Evolutionary conservation across 2,329 filamentous ascomycete species (phyloP), one percentile per base, ranked within the genome.

Genomic region (Podosphaera aphanis): DNA sequence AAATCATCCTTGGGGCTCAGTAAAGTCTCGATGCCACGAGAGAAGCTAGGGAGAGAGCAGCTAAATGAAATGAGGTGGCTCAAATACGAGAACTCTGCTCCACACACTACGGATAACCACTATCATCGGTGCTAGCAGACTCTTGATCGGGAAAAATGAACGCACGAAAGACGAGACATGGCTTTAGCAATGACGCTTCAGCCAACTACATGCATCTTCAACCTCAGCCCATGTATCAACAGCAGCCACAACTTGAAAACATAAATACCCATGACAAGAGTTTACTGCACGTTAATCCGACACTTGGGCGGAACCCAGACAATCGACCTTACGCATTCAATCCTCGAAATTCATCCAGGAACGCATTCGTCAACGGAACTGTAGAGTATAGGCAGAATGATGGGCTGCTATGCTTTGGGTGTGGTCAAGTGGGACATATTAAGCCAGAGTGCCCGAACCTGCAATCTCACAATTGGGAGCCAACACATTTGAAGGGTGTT

Each of bases 361-460:
- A 44, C 36, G 27, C 27, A 20, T 44, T 44, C 20, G 16, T 35
- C 36, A 44, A 44, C 36, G 40, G 40, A 27, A 13, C 40, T 42
- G n/a, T 19, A 21, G 21, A 20, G 10, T 40, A 40, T n/a, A 8
- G n/a, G 8, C 11, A 13, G 18, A 20, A 7, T 20, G 40, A 42
- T 42, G 40, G 40, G 16, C 21, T 11, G 19, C 16, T 29, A n/a
- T 42, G 21, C 16, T 42, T 42, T 42, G 40, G 40, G 29, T 42
- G 40, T 29, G 40, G 40, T 19, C 11, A 20, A 16, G 40, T 29
- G 11, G 25, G 11, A 11, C 25, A 29, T 11, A 29, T 29, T 29
- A 29, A 5, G 11, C 25, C 25, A 29, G 11, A 29, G 11, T 29
- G 25, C 25, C 5, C 5, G 11, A 29, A 11, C 11, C 25, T 29